Evolutionary conservation across 768 basidiomycete genomes (phyloP).

Genomic region (Trametes sanguinea): DNA sequence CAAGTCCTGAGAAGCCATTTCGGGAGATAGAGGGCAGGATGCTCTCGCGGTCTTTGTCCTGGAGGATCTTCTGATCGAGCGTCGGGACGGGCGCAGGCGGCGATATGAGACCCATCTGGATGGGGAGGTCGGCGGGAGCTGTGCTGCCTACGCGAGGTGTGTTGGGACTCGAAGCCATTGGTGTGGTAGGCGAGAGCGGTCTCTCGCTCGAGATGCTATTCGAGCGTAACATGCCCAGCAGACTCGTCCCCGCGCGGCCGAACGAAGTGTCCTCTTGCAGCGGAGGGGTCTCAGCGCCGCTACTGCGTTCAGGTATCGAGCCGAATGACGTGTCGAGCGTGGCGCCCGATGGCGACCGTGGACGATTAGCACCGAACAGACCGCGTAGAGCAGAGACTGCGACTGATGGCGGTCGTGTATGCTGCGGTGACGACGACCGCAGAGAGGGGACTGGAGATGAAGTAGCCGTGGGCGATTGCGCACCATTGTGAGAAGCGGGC

Average conservation of each 20-base stretch:
- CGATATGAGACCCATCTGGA: conserved; percentile 28
- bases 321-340: conserved; percentile 22
- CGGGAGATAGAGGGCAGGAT: conserved; percentile 9
- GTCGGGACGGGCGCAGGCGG: conserved; percentile 26
- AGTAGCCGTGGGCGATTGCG: conserved; percentile 34
- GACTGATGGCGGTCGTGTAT: conserved; percentile 17
- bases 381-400: conserved; percentile 63
- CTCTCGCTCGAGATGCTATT: conserved; percentile 36
- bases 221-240: conserved; percentile 53
- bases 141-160: conserved; percentile 26
- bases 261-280: conserved; percentile 53
- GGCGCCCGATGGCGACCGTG: conserved; percentile 52
- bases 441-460: conserved; percentile 28
- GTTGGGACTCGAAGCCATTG: conserved; percentile 24
- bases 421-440: conserved; percentile 25
- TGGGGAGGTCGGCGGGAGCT: conserved; percentile 38
- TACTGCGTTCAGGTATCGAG: conserved; percentile 32
- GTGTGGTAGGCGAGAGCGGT: conserved; percentile 23
- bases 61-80: conserved; percentile 43
- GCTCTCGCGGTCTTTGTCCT: conserved; percentile 37
- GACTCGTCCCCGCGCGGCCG: conserved; percentile 52
- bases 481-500: not conserved
- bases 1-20: not conserved
- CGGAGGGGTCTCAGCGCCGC: conserved; percentile 30
- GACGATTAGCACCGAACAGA: conserved; percentile 52